Percentiles rank a stretch among this genome's conserved stretches.
Evolutionary conservation across 1,284 basidiomycete species (phyloP).

Genomic region (Pyrrhoderma lamaoense): DNA sequence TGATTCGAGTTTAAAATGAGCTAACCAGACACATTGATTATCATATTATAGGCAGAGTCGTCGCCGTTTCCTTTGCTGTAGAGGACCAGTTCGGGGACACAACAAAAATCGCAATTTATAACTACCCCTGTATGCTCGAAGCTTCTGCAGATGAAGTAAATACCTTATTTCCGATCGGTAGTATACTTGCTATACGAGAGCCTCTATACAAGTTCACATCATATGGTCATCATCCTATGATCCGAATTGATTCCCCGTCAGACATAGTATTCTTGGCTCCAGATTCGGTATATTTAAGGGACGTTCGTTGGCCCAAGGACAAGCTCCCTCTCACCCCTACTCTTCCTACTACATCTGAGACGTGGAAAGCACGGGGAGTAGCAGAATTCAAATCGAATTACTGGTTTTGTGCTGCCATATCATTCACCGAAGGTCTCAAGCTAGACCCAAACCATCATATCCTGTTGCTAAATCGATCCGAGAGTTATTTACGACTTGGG

Average conservation of each 20-base stretch:
- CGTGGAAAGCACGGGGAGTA: slow-evolving; percentile 5
- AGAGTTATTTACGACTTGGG: slow-evolving; percentile 10
- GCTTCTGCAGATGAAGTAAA: slow-evolving; percentile 18
- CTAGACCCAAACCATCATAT: neutral
- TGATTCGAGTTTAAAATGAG: no score
- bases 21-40: no score
- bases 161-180: slow-evolving; percentile 28
- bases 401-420: slow-evolving; percentile 6
- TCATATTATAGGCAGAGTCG: slow-evolving; percentile 1
- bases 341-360: neutral
- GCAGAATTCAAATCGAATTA: slow-evolving; percentile 9
- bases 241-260: slow-evolving; percentile 28
- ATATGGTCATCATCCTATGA: slow-evolving; percentile 19
- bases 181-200: slow-evolving; percentile 28
- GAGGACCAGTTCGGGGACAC: slow-evolving; percentile 28
- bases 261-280: slow-evolving; percentile 24
- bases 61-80: slow-evolving; percentile 15
- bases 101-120: slow-evolving; percentile 24
- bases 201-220: slow-evolving; percentile 25
- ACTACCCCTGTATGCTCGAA: slow-evolving; percentile 24
- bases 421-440: slow-evolving; percentile 8
- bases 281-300: neutral
- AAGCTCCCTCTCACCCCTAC: neutral
- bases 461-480: slow-evolving; percentile 10
- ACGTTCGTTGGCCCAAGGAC: neutral